These are phyloP conservation scores for Ichthyophonus hoferi DNA, from an alignment of 208 protist genomes.

Conservation along the genomic window DNA sequence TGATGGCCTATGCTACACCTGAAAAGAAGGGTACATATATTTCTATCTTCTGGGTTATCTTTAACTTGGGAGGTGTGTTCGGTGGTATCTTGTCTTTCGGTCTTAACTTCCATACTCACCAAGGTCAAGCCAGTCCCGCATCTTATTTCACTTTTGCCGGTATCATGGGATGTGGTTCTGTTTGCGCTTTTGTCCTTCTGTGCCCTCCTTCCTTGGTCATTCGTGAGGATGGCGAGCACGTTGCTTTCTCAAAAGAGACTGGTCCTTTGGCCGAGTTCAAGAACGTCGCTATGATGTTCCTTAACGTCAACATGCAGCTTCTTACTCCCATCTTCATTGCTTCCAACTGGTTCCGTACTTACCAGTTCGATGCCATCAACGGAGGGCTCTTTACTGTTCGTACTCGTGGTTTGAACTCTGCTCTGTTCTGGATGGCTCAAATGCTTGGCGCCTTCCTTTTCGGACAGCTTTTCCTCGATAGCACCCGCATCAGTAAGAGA, in stretches of 20 bases:
- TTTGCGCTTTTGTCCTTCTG: not conserved
- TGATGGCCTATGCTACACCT: no score
- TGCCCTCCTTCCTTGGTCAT: not conserved
- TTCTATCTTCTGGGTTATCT: constrained; percentile 28
- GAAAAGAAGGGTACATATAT: no score
- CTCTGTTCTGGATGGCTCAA: not conserved
- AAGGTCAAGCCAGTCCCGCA: not conserved
- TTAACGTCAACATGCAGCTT: not conserved
- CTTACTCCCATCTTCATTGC: not conserved
- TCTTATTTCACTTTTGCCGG: not conserved
- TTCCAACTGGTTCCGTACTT: constrained; percentile 2
- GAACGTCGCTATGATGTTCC: not conserved
- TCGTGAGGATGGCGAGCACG: not conserved
- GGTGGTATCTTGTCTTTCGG: constrained; percentile 19
- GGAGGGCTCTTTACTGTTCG: not conserved
- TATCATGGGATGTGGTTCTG: not conserved
- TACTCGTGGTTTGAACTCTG: not conserved
- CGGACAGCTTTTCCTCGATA: not conserved
- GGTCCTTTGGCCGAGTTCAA: not conserved
- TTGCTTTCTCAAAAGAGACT: not conserved
- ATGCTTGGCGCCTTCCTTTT: not conserved
- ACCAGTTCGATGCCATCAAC: not conserved
- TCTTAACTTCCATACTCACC: not conserved
- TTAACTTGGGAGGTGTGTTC: constrained; percentile 13
- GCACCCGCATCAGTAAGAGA: not conserved